A percentile compares a stretch with the other conserved stretches of the same genome.
phyloP scores from a whole-genome alignment of 2,329 filamentous ascomycete species.

The Cladosporium sp. region DNA sequence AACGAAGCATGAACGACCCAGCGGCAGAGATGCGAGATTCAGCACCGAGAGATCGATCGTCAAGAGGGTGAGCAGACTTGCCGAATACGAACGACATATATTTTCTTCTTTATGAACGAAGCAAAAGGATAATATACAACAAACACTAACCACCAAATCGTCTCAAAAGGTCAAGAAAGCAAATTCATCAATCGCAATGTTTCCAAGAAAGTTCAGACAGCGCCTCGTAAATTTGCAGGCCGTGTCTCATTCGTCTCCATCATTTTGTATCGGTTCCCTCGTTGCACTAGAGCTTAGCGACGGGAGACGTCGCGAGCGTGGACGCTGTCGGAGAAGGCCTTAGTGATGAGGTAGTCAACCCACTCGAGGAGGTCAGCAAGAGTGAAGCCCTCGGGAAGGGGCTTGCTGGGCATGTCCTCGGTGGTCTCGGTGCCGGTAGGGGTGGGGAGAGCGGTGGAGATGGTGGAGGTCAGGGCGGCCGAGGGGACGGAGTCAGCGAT shows the following conservation, averaged over 20 bases:
- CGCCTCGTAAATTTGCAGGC: neutral
- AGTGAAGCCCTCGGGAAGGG: constrained; percentile 30
- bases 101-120: neutral
- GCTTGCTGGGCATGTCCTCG: constrained; percentile 24
- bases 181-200: neutral
- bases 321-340: constrained; percentile 6
- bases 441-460: constrained; percentile 4
- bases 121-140: constrained; percentile 1
- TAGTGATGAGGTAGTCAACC: constrained; percentile 13
- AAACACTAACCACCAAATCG: constrained; percentile 4
- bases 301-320: constrained; percentile 11
- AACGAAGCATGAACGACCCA: neutral
- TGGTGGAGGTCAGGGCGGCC: constrained; percentile 14
- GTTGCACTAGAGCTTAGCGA: neutral
- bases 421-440: constrained; percentile 10
- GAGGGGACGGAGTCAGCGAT: constrained; percentile 23
- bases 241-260: neutral
- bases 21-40: neutral
- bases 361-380: constrained; percentile 27
- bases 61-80: neutral
- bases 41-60: neutral
- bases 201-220: neutral
- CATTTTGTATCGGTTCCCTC: neutral
- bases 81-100: neutral
- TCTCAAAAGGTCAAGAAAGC: neutral